phyloP scores from a whole-genome alignment of 73 alveolate genomes.

The Uronychia setigera region DNA sequence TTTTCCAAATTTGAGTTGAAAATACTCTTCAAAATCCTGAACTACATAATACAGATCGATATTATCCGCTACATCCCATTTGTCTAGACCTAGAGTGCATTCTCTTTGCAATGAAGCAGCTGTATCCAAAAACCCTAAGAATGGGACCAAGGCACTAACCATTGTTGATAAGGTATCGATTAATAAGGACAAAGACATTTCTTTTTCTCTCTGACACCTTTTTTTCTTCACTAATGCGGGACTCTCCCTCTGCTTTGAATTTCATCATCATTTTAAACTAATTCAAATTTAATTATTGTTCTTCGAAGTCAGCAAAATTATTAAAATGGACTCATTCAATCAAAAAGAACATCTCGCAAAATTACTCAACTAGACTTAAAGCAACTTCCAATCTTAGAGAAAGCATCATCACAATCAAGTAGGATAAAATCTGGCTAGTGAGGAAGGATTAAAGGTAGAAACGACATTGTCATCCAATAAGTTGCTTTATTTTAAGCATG shows the following conservation, averaged over 20 bases:
- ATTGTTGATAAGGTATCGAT: slow-evolving; percentile 77
- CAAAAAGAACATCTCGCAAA: no score
- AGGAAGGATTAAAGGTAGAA: no score
- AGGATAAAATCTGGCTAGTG: no score
- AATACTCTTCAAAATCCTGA: slow-evolving; percentile 96
- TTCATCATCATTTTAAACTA: slow-evolving; percentile 60
- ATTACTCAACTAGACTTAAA: no score
- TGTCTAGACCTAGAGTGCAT: slow-evolving; percentile 86
- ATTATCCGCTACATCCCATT: slow-evolving; percentile 96
- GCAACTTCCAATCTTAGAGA: no score
- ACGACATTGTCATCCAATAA: no score
- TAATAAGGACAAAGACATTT: slow-evolving; percentile 81
- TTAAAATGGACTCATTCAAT: no score
- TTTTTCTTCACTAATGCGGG: slow-evolving; percentile 91
- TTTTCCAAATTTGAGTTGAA: slow-evolving; percentile 85
- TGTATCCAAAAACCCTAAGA: slow-evolving; percentile 68
- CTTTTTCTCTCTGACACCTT: slow-evolving; percentile 86
- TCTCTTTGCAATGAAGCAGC: slow-evolving; percentile 85
- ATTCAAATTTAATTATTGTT: no score
- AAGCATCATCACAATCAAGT: no score
- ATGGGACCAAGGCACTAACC: slow-evolving; percentile 54
- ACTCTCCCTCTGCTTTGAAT: slow-evolving; percentile 91
- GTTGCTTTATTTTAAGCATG: no score
- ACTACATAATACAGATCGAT: slow-evolving; percentile 93
- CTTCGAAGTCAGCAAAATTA: no score